Conservation (phyloP, 139 green algal species). For the Mesotaenium endlicherianum region DNA sequence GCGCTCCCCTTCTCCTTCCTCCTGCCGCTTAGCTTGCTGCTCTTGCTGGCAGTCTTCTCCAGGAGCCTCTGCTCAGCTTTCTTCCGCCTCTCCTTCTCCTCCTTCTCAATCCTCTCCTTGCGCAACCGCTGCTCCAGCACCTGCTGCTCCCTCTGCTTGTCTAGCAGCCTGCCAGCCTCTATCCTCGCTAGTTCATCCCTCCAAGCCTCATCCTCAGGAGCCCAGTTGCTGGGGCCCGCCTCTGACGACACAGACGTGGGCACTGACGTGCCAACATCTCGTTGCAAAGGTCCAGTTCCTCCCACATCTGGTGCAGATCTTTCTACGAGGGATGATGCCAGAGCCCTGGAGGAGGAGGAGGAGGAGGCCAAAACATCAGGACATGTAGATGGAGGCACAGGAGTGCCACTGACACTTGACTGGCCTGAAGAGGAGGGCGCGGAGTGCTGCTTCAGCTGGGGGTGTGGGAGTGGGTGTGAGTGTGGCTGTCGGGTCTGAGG, state of each 20-base stretch:
- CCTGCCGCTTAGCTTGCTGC: background rate
- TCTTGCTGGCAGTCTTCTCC: conserved; percentile 17
- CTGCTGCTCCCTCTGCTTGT: conserved; percentile 1
- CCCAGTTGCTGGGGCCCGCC: too few species aligned
- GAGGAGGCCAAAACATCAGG: too few species aligned
- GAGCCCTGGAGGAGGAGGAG: too few species aligned
- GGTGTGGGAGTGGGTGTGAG: too few species aligned
- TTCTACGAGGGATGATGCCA: too few species aligned
- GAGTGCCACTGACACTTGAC: too few species aligned
- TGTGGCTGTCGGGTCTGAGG: too few species aligned
- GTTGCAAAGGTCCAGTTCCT: background rate
- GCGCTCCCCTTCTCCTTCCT: background rate
- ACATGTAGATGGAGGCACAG: too few species aligned
- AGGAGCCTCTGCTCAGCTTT: background rate
- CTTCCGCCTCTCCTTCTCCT: background rate
- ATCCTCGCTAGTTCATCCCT: background rate
- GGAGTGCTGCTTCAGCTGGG: too few species aligned
- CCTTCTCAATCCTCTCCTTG: background rate
- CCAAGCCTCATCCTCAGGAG: too few species aligned
- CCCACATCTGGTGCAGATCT: background rate
- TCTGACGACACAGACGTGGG: background rate
- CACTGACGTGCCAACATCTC: background rate
- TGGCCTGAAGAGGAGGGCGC: too few species aligned
- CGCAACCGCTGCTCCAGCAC: background rate
- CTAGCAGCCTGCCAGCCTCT: background rate